phyloP scores from a whole-genome alignment of 176 grass and related monocot species.

The Hordeum marinum region DNA sequence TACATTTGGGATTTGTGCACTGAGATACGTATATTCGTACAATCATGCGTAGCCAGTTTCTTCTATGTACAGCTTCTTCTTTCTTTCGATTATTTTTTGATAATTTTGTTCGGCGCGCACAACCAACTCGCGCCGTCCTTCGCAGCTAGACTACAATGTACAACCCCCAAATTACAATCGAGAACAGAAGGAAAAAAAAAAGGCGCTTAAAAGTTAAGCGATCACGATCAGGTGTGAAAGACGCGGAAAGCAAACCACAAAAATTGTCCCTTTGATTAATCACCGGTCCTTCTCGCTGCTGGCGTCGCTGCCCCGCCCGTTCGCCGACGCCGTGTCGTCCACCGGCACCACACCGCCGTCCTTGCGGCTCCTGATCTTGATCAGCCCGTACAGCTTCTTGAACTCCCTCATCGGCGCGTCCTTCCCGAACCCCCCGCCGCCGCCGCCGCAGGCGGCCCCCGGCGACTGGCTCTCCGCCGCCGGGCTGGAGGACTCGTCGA shows the following conservation, averaged over 20 bases:
- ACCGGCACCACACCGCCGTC: constrained; percentile 46
- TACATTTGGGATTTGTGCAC: background rate
- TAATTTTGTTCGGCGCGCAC: background rate
- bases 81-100: background rate
- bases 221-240: background rate
- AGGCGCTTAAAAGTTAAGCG: background rate
- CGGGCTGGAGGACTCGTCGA: constrained; percentile 6
- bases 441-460: background rate
- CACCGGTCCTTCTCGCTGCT: constrained; percentile 45
- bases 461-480: constrained; percentile 22
- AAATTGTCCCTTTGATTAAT: background rate
- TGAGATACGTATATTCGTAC: too few species aligned
- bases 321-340: constrained; percentile 47
- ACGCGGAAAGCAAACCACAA: background rate
- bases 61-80: background rate
- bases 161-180: constrained; percentile 19
- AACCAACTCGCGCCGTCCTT: background rate
- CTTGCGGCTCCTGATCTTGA: constrained; percentile 81
- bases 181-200: background rate
- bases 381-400: constrained; percentile 87
- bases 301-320: constrained; percentile 30
- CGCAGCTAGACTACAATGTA: constrained; percentile 33
- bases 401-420: constrained; percentile 68
- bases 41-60: background rate
- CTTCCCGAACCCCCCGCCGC: constrained; percentile 42